Evolutionary conservation across 2,329 filamentous ascomycete species (phyloP).

Genomic region (Ilyonectria destructans): DNA sequence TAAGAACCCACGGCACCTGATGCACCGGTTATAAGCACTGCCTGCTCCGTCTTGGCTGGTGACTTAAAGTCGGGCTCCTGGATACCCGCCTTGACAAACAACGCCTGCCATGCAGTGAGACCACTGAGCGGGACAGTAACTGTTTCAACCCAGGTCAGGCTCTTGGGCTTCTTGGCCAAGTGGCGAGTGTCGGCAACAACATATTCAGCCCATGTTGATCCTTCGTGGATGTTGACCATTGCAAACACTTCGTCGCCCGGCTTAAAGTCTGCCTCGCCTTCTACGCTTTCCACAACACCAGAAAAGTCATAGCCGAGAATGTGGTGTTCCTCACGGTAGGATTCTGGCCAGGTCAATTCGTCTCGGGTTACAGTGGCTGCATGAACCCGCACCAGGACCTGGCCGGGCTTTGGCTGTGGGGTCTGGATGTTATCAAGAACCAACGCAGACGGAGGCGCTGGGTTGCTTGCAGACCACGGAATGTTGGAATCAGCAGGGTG

Average conservation of each 20-base stretch:
- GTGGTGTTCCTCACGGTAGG: conserved; percentile 27
- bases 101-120: conserved; percentile 56
- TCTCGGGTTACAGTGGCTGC: conserved; percentile 40
- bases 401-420: conserved; percentile 21
- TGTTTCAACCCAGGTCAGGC: conserved; percentile 50
- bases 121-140: conserved; percentile 55
- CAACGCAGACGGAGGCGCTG: conserved; percentile 28
- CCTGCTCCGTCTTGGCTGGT: conserved; percentile 12
- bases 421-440: conserved; percentile 24
- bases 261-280: conserved; percentile 41
- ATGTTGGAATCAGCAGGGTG: conserved; percentile 21
- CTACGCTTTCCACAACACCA: conserved; percentile 35
- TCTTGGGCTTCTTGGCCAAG: conserved; percentile 50
- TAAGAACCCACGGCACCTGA: conserved; percentile 56
- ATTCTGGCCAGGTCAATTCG: conserved; percentile 38
- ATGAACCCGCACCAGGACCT: conserved; percentile 37
- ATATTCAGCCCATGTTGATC: conserved; percentile 47
- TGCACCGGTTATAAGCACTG: conserved; percentile 54
- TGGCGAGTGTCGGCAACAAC: conserved; percentile 43
- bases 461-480: conserved; percentile 34
- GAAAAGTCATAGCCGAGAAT: conserved; percentile 36
- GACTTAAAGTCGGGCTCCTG: conserved; percentile 26
- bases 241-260: conserved; percentile 51
- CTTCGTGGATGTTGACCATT: conserved; percentile 42
- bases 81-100: conserved; percentile 47